Evolutionary conservation across 2,329 filamentous ascomycete genomes (phyloP), one percentile per base, ranked within the genome.

Genomic region (Ophiostoma populinum): DNA sequence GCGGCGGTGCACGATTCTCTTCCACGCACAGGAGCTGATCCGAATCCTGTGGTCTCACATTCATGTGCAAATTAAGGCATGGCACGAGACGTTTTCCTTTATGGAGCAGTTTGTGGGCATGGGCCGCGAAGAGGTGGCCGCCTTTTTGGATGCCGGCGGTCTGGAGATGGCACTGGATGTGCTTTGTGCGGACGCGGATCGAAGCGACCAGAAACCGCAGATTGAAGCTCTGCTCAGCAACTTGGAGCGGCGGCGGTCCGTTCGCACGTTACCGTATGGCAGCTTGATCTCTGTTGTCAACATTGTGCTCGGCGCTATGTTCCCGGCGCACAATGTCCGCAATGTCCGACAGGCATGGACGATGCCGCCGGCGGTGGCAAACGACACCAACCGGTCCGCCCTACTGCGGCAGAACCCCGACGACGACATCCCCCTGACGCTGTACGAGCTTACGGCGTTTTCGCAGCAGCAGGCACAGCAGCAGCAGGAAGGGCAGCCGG

Each of bases 51-150:
- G 72, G 68, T 56, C 64, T 3, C 58, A 55, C n/a, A 71, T 83
- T 38, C 71, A 80, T 40, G 53, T 58, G 3, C 59, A 65, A 30
- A 57, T 71, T 19, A 68, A 74, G 38, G 67, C 78, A 3, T 90
- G 81, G 81, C 69, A 75, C 27, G 80, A 87, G 46, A 76, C 77
- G 39, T 87, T 87, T 49, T 66, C 67, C 10, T 63, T 79, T n/a
- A 59, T 86, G 41, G 49, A 67, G n/a, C 58, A 58, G n/a, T 76
- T 86, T 48, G 70, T 72, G 11, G 61, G 58, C 30, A 53, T 81
- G 36, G 77, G 78, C 1, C 53, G 59, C 3, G 51, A 61, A 5
- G 75, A 82, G 49, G 60, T 67, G 15, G 57, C 59, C 2, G 49
- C 65, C 6, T 58, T 85, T 17, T 58, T 86, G 17, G 65, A 71